A percentile compares a stretch with the other conserved stretches of the same genome.
Evolutionary conservation across 345 rosid genomes (phyloP).

Genomic region (Lepidium africanum): DNA sequence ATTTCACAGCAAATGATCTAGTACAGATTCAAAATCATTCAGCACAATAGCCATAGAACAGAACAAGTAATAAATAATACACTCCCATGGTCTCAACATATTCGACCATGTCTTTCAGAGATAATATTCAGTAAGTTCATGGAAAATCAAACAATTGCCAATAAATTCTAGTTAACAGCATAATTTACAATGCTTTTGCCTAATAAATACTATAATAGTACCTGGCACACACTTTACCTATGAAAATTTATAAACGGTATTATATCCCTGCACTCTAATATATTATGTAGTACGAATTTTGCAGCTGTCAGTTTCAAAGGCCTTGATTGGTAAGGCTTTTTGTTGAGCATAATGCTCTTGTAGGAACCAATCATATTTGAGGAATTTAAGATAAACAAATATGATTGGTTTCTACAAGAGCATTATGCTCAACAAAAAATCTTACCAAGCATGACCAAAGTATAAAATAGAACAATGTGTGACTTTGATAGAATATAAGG

Average conservation of each 20-base stretch:
- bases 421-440: too few relatives aligned
- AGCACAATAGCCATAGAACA: not conserved
- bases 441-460: too few relatives aligned
- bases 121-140: not conserved
- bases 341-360: too few relatives aligned
- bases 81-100: not conserved
- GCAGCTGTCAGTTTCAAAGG: not conserved
- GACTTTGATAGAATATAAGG: not conserved
- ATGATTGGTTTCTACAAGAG: too few relatives aligned
- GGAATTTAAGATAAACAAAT: too few relatives aligned
- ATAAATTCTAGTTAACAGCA: not conserved
- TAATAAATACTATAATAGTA: constrained; percentile 1
- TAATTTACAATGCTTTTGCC: not conserved
- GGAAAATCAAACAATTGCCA: not conserved
- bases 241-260: not conserved
- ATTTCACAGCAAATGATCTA: not conserved
- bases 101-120: not conserved
- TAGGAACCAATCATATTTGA: too few relatives aligned
- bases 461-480: not conserved
- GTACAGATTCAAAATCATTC: not conserved
- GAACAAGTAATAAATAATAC: not conserved
- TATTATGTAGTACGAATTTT: not conserved
- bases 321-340: too few relatives aligned
- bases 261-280: not conserved
- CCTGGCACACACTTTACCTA: not conserved